phyloP scores from a whole-genome alignment of 345 rosid species.

The Gossypium raimondii region DNA sequence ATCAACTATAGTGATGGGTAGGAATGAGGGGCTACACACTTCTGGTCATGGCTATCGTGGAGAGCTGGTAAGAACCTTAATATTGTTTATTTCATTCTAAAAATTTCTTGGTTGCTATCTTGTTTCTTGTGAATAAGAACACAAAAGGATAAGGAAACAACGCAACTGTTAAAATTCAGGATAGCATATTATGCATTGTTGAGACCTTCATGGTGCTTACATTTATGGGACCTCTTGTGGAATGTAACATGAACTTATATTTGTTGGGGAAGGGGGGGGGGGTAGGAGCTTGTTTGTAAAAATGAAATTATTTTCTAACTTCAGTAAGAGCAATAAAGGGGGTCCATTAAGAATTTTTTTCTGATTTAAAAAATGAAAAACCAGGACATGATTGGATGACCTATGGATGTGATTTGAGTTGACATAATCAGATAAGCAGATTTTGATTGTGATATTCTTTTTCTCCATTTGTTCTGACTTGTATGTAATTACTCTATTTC shows the following conservation, averaged over 20 bases:
- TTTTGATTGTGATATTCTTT: not conserved
- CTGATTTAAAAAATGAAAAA: not conserved
- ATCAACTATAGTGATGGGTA: slow-evolving; percentile 85
- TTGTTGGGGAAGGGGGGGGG: no score
- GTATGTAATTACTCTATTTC: not conserved
- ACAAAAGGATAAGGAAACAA: not conserved
- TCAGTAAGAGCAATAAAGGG: not conserved
- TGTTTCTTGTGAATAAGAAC: not conserved
- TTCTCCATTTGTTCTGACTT: not conserved
- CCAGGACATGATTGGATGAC: not conserved
- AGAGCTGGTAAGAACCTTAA: slow-evolving; percentile 56
- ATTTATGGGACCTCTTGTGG: not conserved
- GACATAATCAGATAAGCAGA: not conserved
- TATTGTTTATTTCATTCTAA: not conserved
- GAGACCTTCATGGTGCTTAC: not conserved
- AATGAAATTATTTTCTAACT: not conserved
- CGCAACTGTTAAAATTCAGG: not conserved
- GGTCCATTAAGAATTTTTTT: not conserved
- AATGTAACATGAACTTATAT: not conserved
- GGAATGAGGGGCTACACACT: slow-evolving; percentile 78
- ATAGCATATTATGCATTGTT: not conserved
- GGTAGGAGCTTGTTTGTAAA: not conserved
- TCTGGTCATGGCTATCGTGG: slow-evolving; percentile 99
- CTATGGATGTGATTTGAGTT: not conserved
- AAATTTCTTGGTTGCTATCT: not conserved